phyloP scores from a whole-genome alignment of 2,329 filamentous ascomycete genomes.

The Penicillium sp. region DNA sequence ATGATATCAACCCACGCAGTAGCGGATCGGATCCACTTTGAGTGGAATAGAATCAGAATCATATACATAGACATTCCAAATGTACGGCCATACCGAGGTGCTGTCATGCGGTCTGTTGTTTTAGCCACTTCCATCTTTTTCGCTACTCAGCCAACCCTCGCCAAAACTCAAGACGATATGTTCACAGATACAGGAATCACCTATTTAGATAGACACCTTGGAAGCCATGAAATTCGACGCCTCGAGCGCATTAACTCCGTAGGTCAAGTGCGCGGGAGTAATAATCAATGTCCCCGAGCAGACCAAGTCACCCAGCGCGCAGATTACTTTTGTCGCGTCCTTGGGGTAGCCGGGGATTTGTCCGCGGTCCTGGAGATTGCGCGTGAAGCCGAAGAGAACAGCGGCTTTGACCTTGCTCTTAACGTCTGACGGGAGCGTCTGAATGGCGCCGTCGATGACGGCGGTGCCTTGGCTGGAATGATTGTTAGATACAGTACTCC shows the following conservation, averaged over 20 bases:
- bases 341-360: conserved; percentile 24
- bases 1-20: no score
- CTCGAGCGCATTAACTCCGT: conserved; percentile 12
- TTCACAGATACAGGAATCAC: no score
- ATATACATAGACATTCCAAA: no score
- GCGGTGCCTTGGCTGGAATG: conserved; percentile 46
- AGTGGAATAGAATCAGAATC: no score
- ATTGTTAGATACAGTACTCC: no score
- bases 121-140: no score
- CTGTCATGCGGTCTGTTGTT: no score
- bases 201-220: conserved; percentile 1
- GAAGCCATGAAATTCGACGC: conserved; percentile 18
- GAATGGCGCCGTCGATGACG: conserved; percentile 47
- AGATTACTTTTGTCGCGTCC: conserved; percentile 22
- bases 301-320: conserved; percentile 22
- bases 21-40: no score
- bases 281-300: conserved; percentile 23
- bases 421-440: conserved; percentile 35
- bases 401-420: conserved; percentile 42
- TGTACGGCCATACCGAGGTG: no score
- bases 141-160: no score
- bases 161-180: no score
- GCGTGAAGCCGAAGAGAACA: conserved; percentile 46
- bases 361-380: conserved; percentile 23
- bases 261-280: conserved; percentile 21